Base-by-base conservation (phyloP, 768 basidiomycete species). In the Trametes cinnabarina region DNA sequence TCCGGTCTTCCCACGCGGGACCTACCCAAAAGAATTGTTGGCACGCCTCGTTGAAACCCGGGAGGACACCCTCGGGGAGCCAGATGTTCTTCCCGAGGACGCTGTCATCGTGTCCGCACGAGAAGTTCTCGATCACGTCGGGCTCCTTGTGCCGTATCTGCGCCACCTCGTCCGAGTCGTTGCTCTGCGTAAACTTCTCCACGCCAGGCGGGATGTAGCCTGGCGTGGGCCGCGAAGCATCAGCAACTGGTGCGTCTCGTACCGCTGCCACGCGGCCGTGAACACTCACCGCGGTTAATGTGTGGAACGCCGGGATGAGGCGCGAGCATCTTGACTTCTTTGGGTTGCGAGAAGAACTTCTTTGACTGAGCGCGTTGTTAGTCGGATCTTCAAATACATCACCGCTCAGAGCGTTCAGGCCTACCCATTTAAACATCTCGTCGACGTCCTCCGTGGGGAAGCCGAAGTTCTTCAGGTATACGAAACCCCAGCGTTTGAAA, bases 31-130 rank as follows among this genome's bases (percentile, higher is more conserved):
- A 82, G 64, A 82, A 83, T n/a, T 78, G 72, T 5, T 79, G 55
- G 55, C 80, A 81, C 1, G 75, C 75, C 57, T 80, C 76, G 48
- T 72, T 77, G 65, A 84, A 82, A 1, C 78, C 82, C 0, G 82
- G 79, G 12, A 85, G 68, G 0, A 77, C 69, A 19, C 72, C 73
- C 8, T 82, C 82, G 0, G 79, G 77, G 10, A 79, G 76, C 82
- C 83, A 84, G 37, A 83, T 79, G 60, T 84, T 82, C 4, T 81
- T 80, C 69, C 78, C 75, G 25, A 46, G 58, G 8, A 65, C 64
- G 39, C 77, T 70, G 22, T 74, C 71, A 41, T 82, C 82, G 20
- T 76, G 70, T 0, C 80, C 82, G 15, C 73, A 72, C 55, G 83
- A 81, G 51, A 82, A 82, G 56, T 75, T 80, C 64, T 82, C 82